Conservation (phyloP, 345 rosid genomes). For the Hibiscus syriacus region DNA sequence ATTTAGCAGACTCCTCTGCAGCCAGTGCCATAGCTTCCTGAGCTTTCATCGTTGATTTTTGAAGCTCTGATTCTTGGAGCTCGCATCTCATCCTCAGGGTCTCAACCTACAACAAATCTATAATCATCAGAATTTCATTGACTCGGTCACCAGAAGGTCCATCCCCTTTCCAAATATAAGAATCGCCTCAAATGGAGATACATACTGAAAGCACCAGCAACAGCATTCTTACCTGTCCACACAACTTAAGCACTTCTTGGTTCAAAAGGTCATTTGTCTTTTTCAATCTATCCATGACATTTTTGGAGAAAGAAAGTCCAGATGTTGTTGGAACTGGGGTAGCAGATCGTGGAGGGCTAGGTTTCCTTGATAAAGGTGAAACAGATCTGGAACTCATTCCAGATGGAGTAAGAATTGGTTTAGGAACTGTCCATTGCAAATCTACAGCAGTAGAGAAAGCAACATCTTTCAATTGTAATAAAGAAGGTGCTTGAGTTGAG, state of each 20-base stretch:
- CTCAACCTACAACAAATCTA: slow-evolving; percentile 53
- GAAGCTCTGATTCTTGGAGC: slow-evolving; percentile 74
- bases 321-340: no score
- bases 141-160: background rate
- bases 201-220: slow-evolving; percentile 1
- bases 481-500: slow-evolving; percentile 66
- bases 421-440: slow-evolving; percentile 53
- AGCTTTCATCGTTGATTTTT: no score
- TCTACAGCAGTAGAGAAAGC: slow-evolving; percentile 62
- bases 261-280: slow-evolving; percentile 91
- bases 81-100: slow-evolving; percentile 66
- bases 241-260: slow-evolving; percentile 76
- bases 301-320: slow-evolving; percentile 77
- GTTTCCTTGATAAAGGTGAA: no score
- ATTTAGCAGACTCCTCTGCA: no score
- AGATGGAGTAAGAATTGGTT: slow-evolving; percentile 59
- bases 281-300: slow-evolving; percentile 77
- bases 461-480: no score
- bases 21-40: no score
- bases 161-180: background rate
- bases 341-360: no score
- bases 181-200: background rate
- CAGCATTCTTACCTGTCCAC: slow-evolving; percentile 57
- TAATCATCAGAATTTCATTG: background rate
- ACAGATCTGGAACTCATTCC: no score